These are phyloP conservation scores for Allium cepa DNA, from an alignment of 106 monocot species.

Conservation along the genomic window DNA sequence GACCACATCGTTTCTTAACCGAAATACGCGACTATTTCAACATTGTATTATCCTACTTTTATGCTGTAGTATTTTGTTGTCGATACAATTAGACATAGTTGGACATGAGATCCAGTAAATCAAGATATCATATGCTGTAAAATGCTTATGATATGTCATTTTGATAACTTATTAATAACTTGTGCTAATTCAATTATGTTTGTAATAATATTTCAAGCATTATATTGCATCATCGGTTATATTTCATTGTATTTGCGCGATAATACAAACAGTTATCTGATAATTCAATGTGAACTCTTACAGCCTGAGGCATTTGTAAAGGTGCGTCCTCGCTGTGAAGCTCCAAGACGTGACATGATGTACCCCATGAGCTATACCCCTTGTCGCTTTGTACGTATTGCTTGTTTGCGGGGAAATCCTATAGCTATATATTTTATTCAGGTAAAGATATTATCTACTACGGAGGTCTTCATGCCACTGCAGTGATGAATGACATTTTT, in stretches of 20 bases:
- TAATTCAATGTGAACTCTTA: constrained; percentile 1
- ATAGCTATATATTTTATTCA: constrained; percentile 96
- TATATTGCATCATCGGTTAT: too few species aligned
- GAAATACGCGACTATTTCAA: too few species aligned
- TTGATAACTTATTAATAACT: neutral
- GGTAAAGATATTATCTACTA: constrained; percentile 23
- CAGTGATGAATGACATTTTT: too few species aligned
- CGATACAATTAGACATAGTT: neutral
- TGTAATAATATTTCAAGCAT: too few species aligned
- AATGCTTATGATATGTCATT: neutral
- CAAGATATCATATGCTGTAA: too few species aligned
- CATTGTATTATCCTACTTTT: neutral
- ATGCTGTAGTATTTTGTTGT: neutral
- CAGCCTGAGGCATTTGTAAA: constrained; percentile 98
- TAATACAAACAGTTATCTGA: neutral
- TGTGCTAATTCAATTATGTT: neutral
- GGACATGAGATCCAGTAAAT: neutral
- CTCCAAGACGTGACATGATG: constrained; percentile 88
- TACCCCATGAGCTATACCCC: constrained; percentile 88
- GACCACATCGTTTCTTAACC: too few species aligned
- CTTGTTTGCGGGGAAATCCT: constrained; percentile 95
- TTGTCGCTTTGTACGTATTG: constrained; percentile 87
- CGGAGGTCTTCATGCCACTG: too few species aligned
- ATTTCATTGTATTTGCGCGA: too few species aligned
- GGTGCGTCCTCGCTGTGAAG: constrained; percentile 87